Evolutionary conservation across 106 monocot species (phyloP).

Genomic region (Dendrobium chrysotoxum): DNA sequence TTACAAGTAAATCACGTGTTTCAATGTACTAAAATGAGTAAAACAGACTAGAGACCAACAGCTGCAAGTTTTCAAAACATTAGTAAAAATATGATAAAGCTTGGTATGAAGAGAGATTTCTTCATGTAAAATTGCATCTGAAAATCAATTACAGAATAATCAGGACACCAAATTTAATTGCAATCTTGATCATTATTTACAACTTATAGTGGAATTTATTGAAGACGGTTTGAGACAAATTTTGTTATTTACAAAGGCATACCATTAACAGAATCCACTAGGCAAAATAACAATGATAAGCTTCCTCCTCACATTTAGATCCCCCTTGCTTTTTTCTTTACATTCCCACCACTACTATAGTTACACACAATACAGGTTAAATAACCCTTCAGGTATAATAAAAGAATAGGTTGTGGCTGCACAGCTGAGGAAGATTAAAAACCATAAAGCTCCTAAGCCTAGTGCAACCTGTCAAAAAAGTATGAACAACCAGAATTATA

Average conservation of each 20-base stretch:
- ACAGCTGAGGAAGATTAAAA: constrained; percentile 13
- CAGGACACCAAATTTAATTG: background rate
- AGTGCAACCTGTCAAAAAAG: background rate
- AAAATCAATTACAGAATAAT: background rate
- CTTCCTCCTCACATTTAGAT: constrained; percentile 1
- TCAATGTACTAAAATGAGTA: background rate
- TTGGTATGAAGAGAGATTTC: background rate
- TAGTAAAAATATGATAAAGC: background rate
- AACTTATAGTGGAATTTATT: background rate
- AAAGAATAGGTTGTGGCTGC: constrained; percentile 31
- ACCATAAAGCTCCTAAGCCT: background rate
- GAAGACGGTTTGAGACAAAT: background rate
- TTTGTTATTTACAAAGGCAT: constrained; percentile 22
- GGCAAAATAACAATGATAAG: background rate
- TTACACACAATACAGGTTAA: constrained; percentile 17
- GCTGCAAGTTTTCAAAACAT: background rate
- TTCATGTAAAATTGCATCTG: background rate
- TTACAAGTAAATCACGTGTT: background rate
- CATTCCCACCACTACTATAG: constrained; percentile 2
- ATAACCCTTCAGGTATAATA: constrained; percentile 16
- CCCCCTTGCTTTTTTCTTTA: constrained; percentile 12
- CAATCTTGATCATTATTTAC: constrained; percentile 9
- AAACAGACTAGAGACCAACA: background rate
- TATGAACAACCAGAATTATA: background rate
- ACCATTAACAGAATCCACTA: constrained; percentile 7